Percentiles rank a stretch among this genome's conserved stretches.
Evolutionary conservation across 2,329 filamentous ascomycete genomes (phyloP).

Genomic region (Fusarium sp.): DNA sequence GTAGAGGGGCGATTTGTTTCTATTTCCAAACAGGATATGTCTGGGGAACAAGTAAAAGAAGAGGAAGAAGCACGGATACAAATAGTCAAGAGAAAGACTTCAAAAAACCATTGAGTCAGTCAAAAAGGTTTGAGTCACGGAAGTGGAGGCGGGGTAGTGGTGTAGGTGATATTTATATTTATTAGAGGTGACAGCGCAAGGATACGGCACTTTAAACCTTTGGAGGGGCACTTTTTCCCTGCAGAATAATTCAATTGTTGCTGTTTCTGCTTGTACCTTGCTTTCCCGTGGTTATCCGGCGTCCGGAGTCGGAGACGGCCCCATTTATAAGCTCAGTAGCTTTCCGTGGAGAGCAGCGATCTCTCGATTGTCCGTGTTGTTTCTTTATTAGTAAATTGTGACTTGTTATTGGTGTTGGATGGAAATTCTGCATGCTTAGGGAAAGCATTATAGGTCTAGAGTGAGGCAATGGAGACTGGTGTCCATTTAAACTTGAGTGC

Average conservation of each 20-base stretch:
- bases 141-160: slow-evolving; percentile 29
- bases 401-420: not conserved
- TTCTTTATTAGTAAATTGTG: not conserved
- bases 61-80: slow-evolving; percentile 14
- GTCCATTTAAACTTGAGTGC: not conserved
- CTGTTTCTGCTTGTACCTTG: slow-evolving; percentile 6
- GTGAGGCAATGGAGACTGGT: not conserved
- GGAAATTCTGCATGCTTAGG: not conserved
- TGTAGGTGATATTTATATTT: not conserved
- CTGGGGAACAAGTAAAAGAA: not conserved
- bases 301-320: slow-evolving; percentile 27
- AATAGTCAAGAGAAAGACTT: slow-evolving; percentile 25
- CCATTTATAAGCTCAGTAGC: slow-evolving; percentile 8
- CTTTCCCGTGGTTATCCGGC: slow-evolving; percentile 25
- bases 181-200: slow-evolving; percentile 14
- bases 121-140: slow-evolving; percentile 32
- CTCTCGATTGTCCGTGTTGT: slow-evolving; percentile 3
- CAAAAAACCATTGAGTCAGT: slow-evolving; percentile 31
- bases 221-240: slow-evolving; percentile 29
- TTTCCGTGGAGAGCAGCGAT: slow-evolving; percentile 6
- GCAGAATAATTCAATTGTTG: slow-evolving; percentile 5
- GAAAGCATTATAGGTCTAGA: not conserved
- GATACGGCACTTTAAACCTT: not conserved
- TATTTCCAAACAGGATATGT: slow-evolving; percentile 17
- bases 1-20: slow-evolving; percentile 4